Conservation (phyloP, 1,139 yeast species). For the Groenewaldozyma sp. region DNA sequence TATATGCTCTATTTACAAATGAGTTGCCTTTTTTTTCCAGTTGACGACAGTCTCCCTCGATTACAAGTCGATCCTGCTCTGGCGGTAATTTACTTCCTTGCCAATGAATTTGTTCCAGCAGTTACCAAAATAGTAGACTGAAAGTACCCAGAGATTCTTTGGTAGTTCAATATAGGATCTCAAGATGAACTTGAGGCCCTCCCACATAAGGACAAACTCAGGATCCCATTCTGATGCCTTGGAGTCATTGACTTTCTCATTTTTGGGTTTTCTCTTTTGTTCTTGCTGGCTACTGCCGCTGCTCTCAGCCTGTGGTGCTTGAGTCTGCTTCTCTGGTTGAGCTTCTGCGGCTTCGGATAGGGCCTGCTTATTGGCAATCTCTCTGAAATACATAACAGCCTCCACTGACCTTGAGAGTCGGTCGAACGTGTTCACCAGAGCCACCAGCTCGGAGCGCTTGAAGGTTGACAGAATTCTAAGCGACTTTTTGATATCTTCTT, state of each 20-base stretch:
- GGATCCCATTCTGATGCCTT: conserved; percentile 22
- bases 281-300: conserved; percentile 7
- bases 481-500: conserved; percentile 32
- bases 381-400: conserved; percentile 64
- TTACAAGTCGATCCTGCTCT: conserved; percentile 7
- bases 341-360: conserved; percentile 6
- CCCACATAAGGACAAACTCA: conserved; percentile 48
- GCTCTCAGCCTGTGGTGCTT: conserved; percentile 6
- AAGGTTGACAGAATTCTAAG: conserved; percentile 36
- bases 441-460: conserved; percentile 80
- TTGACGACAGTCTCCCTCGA: not conserved
- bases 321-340: conserved; percentile 13
- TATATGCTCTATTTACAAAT: not conserved
- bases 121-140: conserved; percentile 40
- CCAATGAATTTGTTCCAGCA: conserved; percentile 78
- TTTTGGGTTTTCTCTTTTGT: not conserved
- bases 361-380: conserved; percentile 30
- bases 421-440: conserved; percentile 85
- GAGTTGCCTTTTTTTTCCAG: not conserved
- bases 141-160: conserved; percentile 42
- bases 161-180: conserved; percentile 68
- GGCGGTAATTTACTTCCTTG: not conserved
- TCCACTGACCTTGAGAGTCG: conserved; percentile 77
- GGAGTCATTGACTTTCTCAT: no score
- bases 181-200: conserved; percentile 60